Base-by-base conservation (phyloP, 2,329 filamentous ascomycete species). In the Alternaria alternata region DNA sequence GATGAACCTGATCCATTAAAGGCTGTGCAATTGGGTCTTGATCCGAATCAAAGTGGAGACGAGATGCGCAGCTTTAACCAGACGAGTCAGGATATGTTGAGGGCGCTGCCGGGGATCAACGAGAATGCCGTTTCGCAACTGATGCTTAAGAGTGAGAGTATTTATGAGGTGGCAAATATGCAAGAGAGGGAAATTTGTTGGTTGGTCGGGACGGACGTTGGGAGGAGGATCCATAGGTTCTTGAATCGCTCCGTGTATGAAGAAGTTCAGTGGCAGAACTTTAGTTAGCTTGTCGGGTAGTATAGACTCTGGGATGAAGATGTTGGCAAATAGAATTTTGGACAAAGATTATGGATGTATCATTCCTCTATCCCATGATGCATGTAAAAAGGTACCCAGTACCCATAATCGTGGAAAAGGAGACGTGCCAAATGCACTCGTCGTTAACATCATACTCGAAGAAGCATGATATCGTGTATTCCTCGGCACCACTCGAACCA, bases 81-180 rank as follows among this genome's bases (percentile, higher is more conserved):
- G 62, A 89, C 92, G 70, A 92, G 93, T 28, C 92, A 96, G 79
- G 94, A 98, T 75, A 96, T 98, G 92, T 80, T 99, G 64, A 84
- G 90, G 28, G 86, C 88, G 2, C 89, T 98, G 12, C 95, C 95
- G 0, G 95, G 95, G 0, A 87, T 98, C 14, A 78, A 72, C 41
- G 88, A 89, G 11, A 91, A 92, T 79, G 93, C 92, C 62, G 83
- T 96, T 34, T 88, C 87, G 72, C 88, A 87, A 62, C 70, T 99
- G 46, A 88, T 91, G 34, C 73, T 93, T 20, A 86, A 91, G 74
- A 87, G 90, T 66, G 89, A 90, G 66, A 96, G 88, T 78, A 83
- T 99, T 34, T 83, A 85, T 54, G 93, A 96, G 70, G 84, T 99
- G 66, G 93, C 93, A 32, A 97, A 97, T 79, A 92, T 96, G 87